phyloP scores from a whole-genome alignment of 768 basidiomycete genomes.

The Suillus subaureus region DNA sequence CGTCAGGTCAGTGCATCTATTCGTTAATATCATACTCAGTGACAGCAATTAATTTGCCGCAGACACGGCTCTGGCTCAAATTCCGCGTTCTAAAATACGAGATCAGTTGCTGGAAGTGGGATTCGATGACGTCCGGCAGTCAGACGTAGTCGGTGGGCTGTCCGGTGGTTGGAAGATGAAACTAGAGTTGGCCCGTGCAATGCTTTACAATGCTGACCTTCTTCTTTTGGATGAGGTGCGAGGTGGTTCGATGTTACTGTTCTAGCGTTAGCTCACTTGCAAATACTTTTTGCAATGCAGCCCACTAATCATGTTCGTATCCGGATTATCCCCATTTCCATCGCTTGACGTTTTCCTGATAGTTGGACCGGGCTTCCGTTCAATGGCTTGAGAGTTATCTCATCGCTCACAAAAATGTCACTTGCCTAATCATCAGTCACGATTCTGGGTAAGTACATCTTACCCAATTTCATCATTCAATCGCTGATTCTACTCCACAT shows the following conservation, averaged over 20 bases:
- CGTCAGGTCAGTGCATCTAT: constrained; percentile 56
- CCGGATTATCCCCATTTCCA: constrained; percentile 18
- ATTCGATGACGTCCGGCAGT: constrained; percentile 85
- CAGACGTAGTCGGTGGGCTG: constrained; percentile 82
- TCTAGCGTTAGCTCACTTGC: constrained; percentile 9
- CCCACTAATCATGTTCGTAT: constrained; percentile 86
- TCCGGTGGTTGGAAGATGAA: constrained; percentile 99
- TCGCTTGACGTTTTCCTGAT: constrained; percentile 20
- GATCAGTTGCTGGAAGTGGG: constrained; percentile 86
- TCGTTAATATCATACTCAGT: constrained; percentile 11
- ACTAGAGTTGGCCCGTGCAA: constrained; percentile 91
- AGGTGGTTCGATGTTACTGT: constrained; percentile 7
- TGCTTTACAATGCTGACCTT: constrained; percentile 93
- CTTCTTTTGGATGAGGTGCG: constrained; percentile 82
- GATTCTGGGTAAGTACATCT: constrained; percentile 78
- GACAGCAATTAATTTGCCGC: constrained; percentile 12
- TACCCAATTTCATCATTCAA: constrained; percentile 5
- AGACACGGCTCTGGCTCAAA: constrained; percentile 70
- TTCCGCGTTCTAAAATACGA: constrained; percentile 72
- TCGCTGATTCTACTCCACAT: constrained; percentile 13
- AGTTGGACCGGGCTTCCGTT: constrained; percentile 85
- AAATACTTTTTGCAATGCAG: constrained; percentile 41
- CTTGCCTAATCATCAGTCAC: constrained; percentile 93
- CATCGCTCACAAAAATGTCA: constrained; percentile 76
- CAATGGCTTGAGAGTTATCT: constrained; percentile 92